Base-by-base conservation (phyloP, 2,329 filamentous ascomycete species). In the Emericellopsis atlantica region DNA sequence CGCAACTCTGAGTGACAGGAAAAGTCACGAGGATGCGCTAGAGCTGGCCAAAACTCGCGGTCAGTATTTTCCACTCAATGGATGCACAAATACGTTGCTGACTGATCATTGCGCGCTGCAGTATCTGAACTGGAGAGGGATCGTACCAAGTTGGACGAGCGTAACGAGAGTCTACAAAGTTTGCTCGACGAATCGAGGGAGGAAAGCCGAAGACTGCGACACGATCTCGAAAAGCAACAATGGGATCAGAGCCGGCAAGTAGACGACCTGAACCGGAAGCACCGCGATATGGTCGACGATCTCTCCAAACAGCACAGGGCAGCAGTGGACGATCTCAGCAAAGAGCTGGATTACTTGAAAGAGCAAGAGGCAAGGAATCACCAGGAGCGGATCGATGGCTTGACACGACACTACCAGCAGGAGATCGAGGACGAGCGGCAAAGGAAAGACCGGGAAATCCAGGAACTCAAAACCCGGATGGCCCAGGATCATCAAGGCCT, bases 1-100 rank as follows among this genome's bases (percentile, higher is more conserved):
- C 44, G 72, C 72, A 26, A 79, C 83, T 18, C 71, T 81, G 10
- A 73, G 72, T 33, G 79, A 86, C 41, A 79, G 76, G 50, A 80
- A 74, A 43, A 73, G 70, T 5, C 67, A 87, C 45, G 86, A 90
- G 50, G 82, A 92, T 46, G 75, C 80, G 1, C 70, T 93, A 36
- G 76, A 81, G 14, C 51, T 84, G 9, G 82, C 84, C 48, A 93
- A 90, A 55, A 72, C 70, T 40, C 76, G 80, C 71, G 77, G 86
- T 92, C 67, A 49, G 76, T 62, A 40, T 44, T 14, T 37, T 49
- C 6, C 9, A 12, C 9, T 38, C 15, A 41, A 42, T 9, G 26
- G 12, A 29, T 29, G 10, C 5, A 11, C 34, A 12, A 14, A 29
- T 14, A 24, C 15, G 8, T 14, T 42, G 8, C 29, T 24, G 14